Evolutionary conservation across 2,329 filamentous ascomycete species (phyloP).

Genomic region (Calonectria crousiana): DNA sequence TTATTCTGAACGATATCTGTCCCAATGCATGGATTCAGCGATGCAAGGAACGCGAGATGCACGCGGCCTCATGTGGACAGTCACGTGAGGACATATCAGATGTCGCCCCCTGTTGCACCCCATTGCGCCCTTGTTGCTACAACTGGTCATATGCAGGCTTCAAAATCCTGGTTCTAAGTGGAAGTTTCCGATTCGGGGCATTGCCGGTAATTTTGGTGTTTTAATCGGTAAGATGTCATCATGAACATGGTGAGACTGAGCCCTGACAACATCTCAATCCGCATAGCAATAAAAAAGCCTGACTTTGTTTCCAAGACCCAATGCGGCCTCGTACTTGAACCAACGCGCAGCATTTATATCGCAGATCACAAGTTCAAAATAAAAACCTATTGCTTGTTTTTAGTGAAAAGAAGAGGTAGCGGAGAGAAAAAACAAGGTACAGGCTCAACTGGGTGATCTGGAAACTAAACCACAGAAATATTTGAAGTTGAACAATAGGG

Average conservation of each 20-base stretch:
- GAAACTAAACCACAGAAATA: no score
- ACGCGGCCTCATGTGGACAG: constrained; percentile 1
- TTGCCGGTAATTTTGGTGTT: no score
- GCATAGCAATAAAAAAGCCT: not conserved
- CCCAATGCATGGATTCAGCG: not conserved
- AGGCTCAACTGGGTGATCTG: no score
- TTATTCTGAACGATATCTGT: not conserved
- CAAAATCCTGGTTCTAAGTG: not conserved
- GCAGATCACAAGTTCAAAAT: no score
- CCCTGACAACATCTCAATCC: not conserved
- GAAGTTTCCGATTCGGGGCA: not conserved
- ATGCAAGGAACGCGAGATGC: not conserved
- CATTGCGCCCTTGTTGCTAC: no score
- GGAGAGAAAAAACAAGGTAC: no score
- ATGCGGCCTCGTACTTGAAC: not conserved
- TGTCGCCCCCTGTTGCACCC: not conserved
- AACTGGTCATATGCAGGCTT: not conserved
- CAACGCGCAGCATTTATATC: not conserved
- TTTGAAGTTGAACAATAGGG: no score
- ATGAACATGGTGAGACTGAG: not conserved
- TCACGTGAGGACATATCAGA: not conserved
- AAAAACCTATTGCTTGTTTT: no score
- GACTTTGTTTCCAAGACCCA: not conserved
- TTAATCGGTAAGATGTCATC: not conserved
- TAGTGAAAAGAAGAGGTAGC: no score